These are phyloP conservation scores for Termitomyces eurrhizus DNA, from an alignment of 768 basidiomycete genomes.

Conservation along the genomic window DNA sequence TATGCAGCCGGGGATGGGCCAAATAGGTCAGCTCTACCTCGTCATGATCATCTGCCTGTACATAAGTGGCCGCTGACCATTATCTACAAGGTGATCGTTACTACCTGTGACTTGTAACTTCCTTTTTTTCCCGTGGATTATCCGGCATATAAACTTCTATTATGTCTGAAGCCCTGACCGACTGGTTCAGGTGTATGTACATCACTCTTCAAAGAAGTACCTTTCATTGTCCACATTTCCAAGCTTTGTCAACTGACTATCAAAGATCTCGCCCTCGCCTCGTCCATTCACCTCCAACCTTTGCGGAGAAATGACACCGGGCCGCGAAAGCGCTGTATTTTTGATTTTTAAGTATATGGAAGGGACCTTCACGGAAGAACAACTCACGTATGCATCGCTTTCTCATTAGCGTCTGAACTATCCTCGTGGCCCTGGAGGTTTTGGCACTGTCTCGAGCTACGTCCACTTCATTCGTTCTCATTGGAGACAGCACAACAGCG, in stretches of 20 bases:
- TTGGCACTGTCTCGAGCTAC: not conserved
- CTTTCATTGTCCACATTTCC: not conserved
- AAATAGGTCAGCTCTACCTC: constrained; percentile 50
- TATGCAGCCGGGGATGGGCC: constrained; percentile 86
- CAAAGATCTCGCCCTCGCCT: no score
- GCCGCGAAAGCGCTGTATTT: no score
- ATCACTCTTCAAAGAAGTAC: not conserved
- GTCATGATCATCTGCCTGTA: not conserved
- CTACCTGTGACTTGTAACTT: constrained; percentile 24
- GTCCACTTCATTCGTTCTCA: not conserved
- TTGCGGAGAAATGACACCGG: not conserved
- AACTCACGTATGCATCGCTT: not conserved
- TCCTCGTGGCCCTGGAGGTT: not conserved
- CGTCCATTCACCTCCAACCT: not conserved
- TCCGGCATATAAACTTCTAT: not conserved
- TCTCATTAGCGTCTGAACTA: not conserved
- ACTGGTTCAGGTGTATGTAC: not conserved
- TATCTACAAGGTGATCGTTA: constrained; percentile 34
- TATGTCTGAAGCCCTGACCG: constrained; percentile 17
- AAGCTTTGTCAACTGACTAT: constrained; percentile 1
- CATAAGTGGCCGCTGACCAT: constrained; percentile 8
- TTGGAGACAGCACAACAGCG: constrained; percentile 2
- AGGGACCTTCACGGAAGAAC: not conserved
- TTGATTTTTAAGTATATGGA: not conserved
- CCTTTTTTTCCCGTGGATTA: constrained; percentile 1